Evolutionary conservation across 352 stramenopile genomes (phyloP).

Genomic region (Globisporangium alternatum): DNA sequence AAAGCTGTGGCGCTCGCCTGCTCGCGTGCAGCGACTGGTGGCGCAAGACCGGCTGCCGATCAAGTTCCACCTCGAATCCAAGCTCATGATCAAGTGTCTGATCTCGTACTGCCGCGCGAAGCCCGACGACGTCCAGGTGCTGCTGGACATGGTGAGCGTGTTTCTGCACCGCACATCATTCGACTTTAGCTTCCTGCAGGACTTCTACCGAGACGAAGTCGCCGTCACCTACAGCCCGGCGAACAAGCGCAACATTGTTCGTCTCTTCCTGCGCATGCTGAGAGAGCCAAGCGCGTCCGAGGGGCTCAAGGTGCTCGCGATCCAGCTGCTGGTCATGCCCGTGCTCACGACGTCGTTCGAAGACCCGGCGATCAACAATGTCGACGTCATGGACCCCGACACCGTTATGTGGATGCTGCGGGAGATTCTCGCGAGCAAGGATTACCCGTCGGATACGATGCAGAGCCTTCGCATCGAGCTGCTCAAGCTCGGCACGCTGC

Average conservation of each 20-base stretch:
- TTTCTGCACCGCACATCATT: conserved; percentile 92
- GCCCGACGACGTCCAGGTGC: conserved; percentile 93
- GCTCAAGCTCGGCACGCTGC: conserved; percentile 93
- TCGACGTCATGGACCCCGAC: conserved; percentile 83
- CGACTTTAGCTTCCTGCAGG: conserved; percentile 94
- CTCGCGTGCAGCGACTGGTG: conserved; percentile 65
- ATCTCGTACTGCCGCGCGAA: conserved; percentile 92
- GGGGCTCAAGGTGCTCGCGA: conserved; percentile 91
- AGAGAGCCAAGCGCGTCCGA: conserved; percentile 65
- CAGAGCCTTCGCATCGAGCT: conserved; percentile 88
- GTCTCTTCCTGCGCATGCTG: conserved; percentile 88
- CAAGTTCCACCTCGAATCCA: conserved; percentile 95
- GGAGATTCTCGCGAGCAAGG: conserved; percentile 86
- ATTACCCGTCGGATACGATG: conserved; percentile 63
- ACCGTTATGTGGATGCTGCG: conserved; percentile 88
- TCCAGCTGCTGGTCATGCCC: conserved; percentile 94
- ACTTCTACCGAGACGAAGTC: conserved; percentile 87
- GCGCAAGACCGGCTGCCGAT: conserved; percentile 79
- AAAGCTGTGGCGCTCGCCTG: conserved; percentile 93
- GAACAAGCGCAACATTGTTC: conserved; percentile 86
- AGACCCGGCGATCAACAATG: conserved; percentile 70
- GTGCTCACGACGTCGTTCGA: conserved; percentile 89
- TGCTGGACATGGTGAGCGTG: conserved; percentile 95
- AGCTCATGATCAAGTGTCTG: conserved; percentile 93
- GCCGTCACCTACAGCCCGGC: conserved; percentile 50